Evolutionary conservation across 768 basidiomycete species (phyloP).

Genomic region (Lactifluus rugatus): DNA sequence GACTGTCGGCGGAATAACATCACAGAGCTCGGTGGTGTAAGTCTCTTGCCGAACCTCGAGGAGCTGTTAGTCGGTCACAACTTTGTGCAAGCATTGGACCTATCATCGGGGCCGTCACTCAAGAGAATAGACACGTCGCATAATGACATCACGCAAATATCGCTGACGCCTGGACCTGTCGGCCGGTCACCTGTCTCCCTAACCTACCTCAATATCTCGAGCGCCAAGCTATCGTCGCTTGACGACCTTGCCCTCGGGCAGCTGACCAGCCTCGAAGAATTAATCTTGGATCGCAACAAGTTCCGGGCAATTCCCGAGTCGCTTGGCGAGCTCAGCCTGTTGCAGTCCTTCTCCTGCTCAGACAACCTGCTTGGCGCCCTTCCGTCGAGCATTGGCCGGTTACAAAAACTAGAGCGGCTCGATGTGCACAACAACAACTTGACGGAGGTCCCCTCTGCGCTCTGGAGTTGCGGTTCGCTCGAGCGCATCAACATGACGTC

Average conservation of each 20-base stretch:
- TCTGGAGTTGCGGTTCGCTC: constrained; percentile 81
- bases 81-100: constrained; percentile 65
- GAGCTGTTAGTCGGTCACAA: constrained; percentile 76
- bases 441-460: constrained; percentile 54
- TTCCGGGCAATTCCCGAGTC: constrained; percentile 79
- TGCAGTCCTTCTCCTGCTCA: constrained; percentile 74
- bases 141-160: constrained; percentile 83
- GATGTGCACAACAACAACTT: constrained; percentile 92
- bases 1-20: constrained; percentile 86
- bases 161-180: constrained; percentile 43
- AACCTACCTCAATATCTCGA: constrained; percentile 74
- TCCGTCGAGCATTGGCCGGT: constrained; percentile 63
- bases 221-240: constrained; percentile 78
- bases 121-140: constrained; percentile 64
- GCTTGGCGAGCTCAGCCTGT: constrained; percentile 59
- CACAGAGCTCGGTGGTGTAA: constrained; percentile 59
- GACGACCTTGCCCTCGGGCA: constrained; percentile 66
- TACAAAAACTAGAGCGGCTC: constrained; percentile 64
- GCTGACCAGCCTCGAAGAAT: constrained; percentile 56
- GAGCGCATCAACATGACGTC: constrained; percentile 75
- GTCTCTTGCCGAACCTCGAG: constrained; percentile 59
- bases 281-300: constrained; percentile 80
- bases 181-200: constrained; percentile 43
- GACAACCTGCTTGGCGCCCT: constrained; percentile 79
- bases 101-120: constrained; percentile 60